phyloP scores from a whole-genome alignment of 2,329 filamentous ascomycete genomes.

The Arachnopeziza araneosa region DNA sequence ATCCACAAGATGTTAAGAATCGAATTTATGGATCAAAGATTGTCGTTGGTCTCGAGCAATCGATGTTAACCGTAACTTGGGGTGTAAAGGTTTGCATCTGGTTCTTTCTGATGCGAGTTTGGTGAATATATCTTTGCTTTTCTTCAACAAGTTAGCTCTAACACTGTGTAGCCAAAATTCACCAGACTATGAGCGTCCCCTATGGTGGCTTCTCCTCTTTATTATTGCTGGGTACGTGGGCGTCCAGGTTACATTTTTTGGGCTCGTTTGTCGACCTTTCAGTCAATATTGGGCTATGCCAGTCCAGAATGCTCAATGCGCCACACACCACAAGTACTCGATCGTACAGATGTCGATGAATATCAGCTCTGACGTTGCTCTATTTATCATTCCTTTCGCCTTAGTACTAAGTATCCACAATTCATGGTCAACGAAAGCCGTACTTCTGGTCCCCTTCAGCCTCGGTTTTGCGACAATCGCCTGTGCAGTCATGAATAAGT shows the following conservation, averaged over 20 bases:
- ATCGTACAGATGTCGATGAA: constrained; percentile 54
- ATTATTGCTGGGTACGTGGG: constrained; percentile 40
- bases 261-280: constrained; percentile 49
- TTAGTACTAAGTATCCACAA: constrained; percentile 35
- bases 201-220: constrained; percentile 44
- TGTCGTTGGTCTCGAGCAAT: constrained; percentile 43
- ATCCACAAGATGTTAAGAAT: constrained; percentile 35
- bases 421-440: constrained; percentile 36
- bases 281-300: constrained; percentile 54
- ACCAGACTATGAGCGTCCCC: constrained; percentile 26
- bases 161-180: constrained; percentile 9
- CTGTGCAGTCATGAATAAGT: constrained; percentile 44
- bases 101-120: constrained; percentile 34
- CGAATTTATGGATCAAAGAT: constrained; percentile 44
- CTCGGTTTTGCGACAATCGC: constrained; percentile 49
- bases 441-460: constrained; percentile 39
- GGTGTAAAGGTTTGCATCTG: constrained; percentile 47
- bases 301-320: constrained; percentile 44
- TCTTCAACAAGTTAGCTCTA: neutral
- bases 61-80: constrained; percentile 45
- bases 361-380: constrained; percentile 51
- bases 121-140: constrained; percentile 11
- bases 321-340: constrained; percentile 49
- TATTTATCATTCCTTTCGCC: constrained; percentile 47
- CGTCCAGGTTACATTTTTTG: constrained; percentile 20